A percentile compares a stretch with the other conserved stretches of the same genome.
These are phyloP conservation scores for Cenchrus fungigraminus DNA, from an alignment of 176 grass and related monocot genomes.

Conservation along the genomic window DNA sequence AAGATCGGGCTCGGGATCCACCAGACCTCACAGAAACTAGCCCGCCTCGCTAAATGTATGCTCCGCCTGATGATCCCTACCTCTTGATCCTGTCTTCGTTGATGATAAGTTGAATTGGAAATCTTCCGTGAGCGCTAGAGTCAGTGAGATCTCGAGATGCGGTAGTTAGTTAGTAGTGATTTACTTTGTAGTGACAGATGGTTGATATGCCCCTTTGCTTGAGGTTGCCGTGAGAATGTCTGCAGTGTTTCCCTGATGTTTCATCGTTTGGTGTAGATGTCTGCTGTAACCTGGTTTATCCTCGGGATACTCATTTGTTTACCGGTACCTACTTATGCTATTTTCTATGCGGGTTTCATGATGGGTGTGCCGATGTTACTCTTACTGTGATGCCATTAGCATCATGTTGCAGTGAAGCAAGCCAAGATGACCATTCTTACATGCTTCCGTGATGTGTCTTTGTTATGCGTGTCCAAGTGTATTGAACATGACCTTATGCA, in stretches of 20 bases:
- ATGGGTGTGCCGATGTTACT: not conserved
- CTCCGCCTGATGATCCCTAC: not conserved
- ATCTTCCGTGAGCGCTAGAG: not conserved
- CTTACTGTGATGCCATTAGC: not conserved
- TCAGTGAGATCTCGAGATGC: constrained; percentile 13
- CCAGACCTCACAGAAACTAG: constrained; percentile 91
- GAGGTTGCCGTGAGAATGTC: not conserved
- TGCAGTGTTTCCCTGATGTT: not conserved
- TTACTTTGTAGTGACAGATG: not conserved
- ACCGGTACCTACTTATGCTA: too few relatives aligned
- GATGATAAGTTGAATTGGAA: not conserved
- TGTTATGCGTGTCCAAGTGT: not conserved
- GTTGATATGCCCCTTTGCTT: not conserved
- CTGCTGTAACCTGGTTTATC: not conserved
- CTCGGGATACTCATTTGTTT: not conserved
- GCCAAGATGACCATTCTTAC: constrained; percentile 1
- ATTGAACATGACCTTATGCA: not conserved
- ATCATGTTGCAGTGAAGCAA: not conserved
- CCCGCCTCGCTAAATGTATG: constrained; percentile 79
- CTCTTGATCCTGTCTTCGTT: not conserved
- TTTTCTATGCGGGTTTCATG: not conserved
- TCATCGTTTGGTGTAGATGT: not conserved
- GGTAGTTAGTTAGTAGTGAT: not conserved
- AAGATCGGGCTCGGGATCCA: constrained; percentile 94
- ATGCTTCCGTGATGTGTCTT: not conserved